Percentiles rank a stretch among this genome's conserved stretches.
Evolutionary conservation across 2,329 filamentous ascomycete genomes (phyloP).

Genomic region (Colletotrichum agaves): DNA sequence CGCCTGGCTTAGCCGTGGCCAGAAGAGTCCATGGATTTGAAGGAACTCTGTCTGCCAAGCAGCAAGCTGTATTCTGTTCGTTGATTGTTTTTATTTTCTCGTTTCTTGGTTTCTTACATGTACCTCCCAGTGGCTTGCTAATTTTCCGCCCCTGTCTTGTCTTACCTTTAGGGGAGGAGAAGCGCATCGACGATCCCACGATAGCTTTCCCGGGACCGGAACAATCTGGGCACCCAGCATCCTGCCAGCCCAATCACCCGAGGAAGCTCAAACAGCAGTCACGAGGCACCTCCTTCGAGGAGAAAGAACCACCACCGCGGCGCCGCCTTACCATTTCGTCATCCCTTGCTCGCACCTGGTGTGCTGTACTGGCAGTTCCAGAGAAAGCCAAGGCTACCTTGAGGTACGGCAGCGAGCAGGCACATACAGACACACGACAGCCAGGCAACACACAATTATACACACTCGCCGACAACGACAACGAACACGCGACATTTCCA

Average conservation of each 20-base stretch:
- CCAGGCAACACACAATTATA: too few relatives aligned
- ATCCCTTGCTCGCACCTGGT: conserved; percentile 1
- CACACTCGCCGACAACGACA: background rate
- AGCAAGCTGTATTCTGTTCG: background rate
- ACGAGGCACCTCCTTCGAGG: background rate
- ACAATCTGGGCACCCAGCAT: background rate
- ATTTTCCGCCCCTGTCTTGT: too few relatives aligned
- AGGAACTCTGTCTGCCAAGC: conserved; percentile 13
- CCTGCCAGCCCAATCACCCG: too few relatives aligned
- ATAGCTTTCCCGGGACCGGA: conserved; percentile 1
- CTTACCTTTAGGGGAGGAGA: too few relatives aligned
- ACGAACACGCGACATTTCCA: background rate
- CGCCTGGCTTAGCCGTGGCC: conserved; percentile 13
- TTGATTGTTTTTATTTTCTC: background rate
- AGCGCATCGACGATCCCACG: background rate
- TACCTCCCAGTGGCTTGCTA: background rate
- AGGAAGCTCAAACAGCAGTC: too few relatives aligned
- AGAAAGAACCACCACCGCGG: conserved; percentile 10
- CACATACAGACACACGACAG: background rate
- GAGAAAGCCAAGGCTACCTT: background rate
- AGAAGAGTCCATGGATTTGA: conserved; percentile 32
- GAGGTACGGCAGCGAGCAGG: too few relatives aligned
- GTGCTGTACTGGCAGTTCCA: background rate
- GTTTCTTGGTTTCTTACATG: background rate
- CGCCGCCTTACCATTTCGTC: conserved; percentile 16